Conservation (phyloP, 2,329 filamentous ascomycete genomes). For the Epichloe sibirici region DNA sequence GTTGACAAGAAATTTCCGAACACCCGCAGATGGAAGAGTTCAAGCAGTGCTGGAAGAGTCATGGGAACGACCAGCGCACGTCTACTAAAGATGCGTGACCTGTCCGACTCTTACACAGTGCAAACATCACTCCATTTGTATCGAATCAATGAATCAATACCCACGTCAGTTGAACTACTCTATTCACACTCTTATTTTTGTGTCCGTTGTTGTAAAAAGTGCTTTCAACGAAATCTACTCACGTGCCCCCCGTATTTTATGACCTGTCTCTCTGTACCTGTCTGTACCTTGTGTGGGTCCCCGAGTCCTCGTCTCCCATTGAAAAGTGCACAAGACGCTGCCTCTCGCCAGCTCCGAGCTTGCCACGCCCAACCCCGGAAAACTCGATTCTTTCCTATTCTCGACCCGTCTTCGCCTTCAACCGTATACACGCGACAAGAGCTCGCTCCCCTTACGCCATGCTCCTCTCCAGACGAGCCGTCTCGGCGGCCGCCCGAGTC, state of each 20-base stretch:
- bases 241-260: background rate
- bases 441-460: conserved; percentile 9
- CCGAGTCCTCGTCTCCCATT: background rate
- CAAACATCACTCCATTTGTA: background rate
- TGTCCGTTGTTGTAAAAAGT: background rate
- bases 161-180: background rate
- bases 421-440: background rate
- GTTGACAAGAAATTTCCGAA: no score
- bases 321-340: background rate
- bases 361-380: background rate
- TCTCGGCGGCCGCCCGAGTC: conserved; percentile 12
- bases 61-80: conserved; percentile 78
- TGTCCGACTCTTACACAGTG: background rate
- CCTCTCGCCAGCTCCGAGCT: background rate
- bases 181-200: background rate
- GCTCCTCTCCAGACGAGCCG: conserved; percentile 15
- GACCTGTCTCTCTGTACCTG: background rate
- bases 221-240: background rate
- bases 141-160: no score
- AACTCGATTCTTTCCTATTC: background rate
- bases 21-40: conserved; percentile 71
- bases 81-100: conserved; percentile 52
- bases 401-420: background rate
- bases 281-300: background rate
- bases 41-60: conserved; percentile 78